Evolutionary conservation across 2,329 filamentous ascomycete genomes (phyloP), one percentile per base, ranked within the genome.

Genomic region (Beauveria sp.): DNA sequence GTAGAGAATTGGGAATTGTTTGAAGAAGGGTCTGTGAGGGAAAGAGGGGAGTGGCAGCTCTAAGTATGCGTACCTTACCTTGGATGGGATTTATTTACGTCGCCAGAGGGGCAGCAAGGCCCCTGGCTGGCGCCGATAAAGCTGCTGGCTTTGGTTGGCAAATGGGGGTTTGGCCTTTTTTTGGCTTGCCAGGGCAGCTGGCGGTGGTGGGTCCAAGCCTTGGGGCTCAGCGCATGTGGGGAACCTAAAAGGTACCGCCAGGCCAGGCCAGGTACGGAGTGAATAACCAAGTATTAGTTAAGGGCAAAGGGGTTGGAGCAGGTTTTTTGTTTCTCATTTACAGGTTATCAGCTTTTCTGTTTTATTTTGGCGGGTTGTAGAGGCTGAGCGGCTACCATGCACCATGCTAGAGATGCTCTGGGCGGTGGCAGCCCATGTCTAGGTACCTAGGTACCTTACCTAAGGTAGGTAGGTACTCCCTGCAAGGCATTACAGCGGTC

Each of bases 181-280:
- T 47, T 46, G 54, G 42, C 43, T 47, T 57, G n/a, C 54, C 43
- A 8, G 42, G 54, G 54, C 40, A 49, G 30, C 46, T 40, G 30
- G 57, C 46, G 46, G 46, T 26, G 46, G 57, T 45, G 55, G 55
- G 55, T 51, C 47, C 57, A 20, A 59, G 57, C 57, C 57, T 59
- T 58, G 26, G 57, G 42, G 47, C 47, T 59, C 50, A 59, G 46
- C 56, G 18, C 28, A 42, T 47, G 43, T 49, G 57, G 57, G 20
- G 56, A 38, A 18, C 16, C 22, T 9, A 28, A 56, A 55, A 56
- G 40, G 40, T 42, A 16, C 40, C 18, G 53, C 24, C 53, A 56
- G 53, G 53, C 24, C 53, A 56, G 53, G 53, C 34, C 34, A 38
- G 34, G 34, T 38, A 38, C 30, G 3, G 22, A 22, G 22, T 24